Evolutionary conservation across 176 grass and related monocot genomes (phyloP).

Genomic region (Juncus effusus): DNA sequence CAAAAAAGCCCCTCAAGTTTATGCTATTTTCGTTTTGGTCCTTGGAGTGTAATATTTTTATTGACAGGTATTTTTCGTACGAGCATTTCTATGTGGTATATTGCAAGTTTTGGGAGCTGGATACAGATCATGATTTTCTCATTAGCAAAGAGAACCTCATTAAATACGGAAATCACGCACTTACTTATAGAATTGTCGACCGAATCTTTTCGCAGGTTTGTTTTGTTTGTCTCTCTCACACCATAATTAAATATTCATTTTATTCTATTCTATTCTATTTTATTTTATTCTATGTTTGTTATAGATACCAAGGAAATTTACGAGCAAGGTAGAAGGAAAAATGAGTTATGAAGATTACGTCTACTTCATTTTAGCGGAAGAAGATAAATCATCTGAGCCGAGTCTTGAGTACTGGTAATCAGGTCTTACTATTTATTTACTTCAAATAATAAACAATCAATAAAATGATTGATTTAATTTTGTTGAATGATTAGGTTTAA

Average conservation of each 20-base stretch:
- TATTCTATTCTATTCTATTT: not conserved
- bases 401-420: slow-evolving; percentile 71
- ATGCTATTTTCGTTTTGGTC: slow-evolving; percentile 4
- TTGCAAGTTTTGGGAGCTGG: slow-evolving; percentile 96
- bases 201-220: slow-evolving; percentile 89
- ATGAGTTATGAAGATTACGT: slow-evolving; percentile 97
- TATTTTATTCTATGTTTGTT: slow-evolving; percentile 5
- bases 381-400: slow-evolving; percentile 77
- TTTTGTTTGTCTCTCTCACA: slow-evolving; percentile 2
- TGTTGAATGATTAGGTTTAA: slow-evolving; percentile 62
- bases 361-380: slow-evolving; percentile 88
- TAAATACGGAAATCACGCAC: slow-evolving; percentile 91
- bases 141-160: slow-evolving; percentile 97
- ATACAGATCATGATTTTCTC: slow-evolving; percentile 92
- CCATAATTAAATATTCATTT: slow-evolving; percentile 6
- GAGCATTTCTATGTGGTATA: slow-evolving; percentile 99
- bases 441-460: not conserved
- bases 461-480: slow-evolving; percentile 46
- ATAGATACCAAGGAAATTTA: slow-evolving; percentile 92
- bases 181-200: slow-evolving; percentile 98
- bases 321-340: slow-evolving; percentile 72
- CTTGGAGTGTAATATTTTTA: slow-evolving; percentile 7
- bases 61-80: slow-evolving; percentile 83
- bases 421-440: slow-evolving; percentile 15
- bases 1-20: slow-evolving; percentile 1